Evolutionary conservation across 352 stramenopile species (phyloP).

Genomic region (Thraustochytrium sp.): DNA sequence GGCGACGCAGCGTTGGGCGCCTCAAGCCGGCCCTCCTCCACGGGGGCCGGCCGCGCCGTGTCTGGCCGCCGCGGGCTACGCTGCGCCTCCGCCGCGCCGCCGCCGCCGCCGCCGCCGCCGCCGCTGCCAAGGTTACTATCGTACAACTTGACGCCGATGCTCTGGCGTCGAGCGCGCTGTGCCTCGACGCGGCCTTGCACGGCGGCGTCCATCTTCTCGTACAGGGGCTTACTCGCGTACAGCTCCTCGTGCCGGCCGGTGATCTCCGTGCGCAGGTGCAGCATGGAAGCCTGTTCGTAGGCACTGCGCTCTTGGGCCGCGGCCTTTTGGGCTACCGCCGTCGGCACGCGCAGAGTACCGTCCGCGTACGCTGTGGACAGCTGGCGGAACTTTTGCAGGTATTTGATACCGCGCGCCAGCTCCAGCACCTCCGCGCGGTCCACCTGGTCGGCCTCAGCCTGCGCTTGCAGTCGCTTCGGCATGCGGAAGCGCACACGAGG

Average conservation of each 20-base stretch:
- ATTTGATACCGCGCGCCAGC: constrained; percentile 23
- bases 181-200: neutral
- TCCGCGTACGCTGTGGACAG: neutral
- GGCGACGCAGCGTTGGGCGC: too few relatives aligned
- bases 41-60: too few relatives aligned
- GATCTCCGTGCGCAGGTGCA: neutral
- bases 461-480: neutral
- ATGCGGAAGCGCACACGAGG: neutral
- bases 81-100: too few relatives aligned
- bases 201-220: neutral
- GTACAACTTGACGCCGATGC: neutral
- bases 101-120: too few relatives aligned
- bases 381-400: constrained; percentile 1
- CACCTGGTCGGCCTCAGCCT: neutral
- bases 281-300: neutral
- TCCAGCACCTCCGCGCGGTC: constrained; percentile 29
- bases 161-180: neutral
- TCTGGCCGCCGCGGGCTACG: too few relatives aligned
- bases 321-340: neutral
- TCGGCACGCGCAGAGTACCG: neutral
- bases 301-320: neutral
- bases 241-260: neutral
- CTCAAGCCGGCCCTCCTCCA: too few relatives aligned
- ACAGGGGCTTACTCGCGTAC: neutral
- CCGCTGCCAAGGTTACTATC: neutral